phyloP scores from a whole-genome alignment of 495 filamentous ascomycete genomes.

The Penicillium daleae region DNA sequence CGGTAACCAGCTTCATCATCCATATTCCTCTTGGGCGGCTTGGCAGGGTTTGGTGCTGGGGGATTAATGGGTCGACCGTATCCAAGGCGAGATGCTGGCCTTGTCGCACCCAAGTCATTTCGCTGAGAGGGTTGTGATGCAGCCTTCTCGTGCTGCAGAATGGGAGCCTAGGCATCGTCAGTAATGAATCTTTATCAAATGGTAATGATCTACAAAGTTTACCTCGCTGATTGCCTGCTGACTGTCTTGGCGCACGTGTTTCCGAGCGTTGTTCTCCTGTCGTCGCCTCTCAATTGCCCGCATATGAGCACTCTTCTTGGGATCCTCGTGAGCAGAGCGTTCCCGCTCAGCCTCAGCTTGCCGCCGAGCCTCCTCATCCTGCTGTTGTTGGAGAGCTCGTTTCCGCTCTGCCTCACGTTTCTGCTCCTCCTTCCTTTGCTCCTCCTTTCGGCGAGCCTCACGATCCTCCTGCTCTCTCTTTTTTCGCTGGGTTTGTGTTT shows the following conservation, averaged over 20 bases:
- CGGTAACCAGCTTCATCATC: constrained; percentile 55
- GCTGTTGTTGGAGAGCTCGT: constrained; percentile 59
- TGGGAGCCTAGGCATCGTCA: constrained; percentile 28
- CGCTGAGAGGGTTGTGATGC: constrained; percentile 41
- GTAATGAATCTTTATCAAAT: not conserved
- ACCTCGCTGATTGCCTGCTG: constrained; percentile 50
- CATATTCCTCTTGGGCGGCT: constrained; percentile 64
- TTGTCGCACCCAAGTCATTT: constrained; percentile 51
- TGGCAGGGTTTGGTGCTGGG: constrained; percentile 65
- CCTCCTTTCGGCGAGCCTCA: constrained; percentile 75
- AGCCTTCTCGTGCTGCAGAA: constrained; percentile 47
- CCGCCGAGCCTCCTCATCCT: constrained; percentile 53
- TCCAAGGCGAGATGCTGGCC: constrained; percentile 59
- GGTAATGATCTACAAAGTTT: constrained; percentile 17
- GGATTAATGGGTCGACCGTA: constrained; percentile 50
- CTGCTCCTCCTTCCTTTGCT: constrained; percentile 69
- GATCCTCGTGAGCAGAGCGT: constrained; percentile 53
- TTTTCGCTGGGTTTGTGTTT: constrained; percentile 53
- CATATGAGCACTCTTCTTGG: constrained; percentile 69
- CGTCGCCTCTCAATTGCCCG: constrained; percentile 69
- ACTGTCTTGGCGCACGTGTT: constrained; percentile 56
- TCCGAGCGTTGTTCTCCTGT: constrained; percentile 63
- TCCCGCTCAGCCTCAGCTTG: constrained; percentile 56
- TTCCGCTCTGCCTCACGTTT: constrained; percentile 60
- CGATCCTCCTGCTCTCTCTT: constrained; percentile 81